Base-by-base conservation (phyloP, 2,329 filamentous ascomycete genomes). In the Claviceps africana region DNA sequence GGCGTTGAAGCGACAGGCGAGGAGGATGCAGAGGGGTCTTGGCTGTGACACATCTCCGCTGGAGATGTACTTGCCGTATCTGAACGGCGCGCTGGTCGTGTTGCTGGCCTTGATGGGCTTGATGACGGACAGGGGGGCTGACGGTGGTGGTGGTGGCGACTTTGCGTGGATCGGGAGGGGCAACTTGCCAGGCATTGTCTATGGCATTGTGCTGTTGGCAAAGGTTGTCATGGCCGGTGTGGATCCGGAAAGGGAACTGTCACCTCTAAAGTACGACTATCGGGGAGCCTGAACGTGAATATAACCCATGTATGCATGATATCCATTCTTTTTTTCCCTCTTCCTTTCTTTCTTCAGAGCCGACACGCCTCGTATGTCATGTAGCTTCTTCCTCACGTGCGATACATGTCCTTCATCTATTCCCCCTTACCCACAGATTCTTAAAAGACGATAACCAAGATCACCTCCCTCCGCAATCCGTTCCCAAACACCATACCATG, bases 201-300 rank as follows among this genome's bases (percentile, higher is more conserved):
- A 86, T 59, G 72, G 58, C 0, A 71, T 85, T 21, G 73, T 82
- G 6, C 59, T 88, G 53, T 65, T 77, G 47, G 79, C 79, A 31
- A 82, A 88, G 66, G 67, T 78, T 50, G 72, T 85, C 61, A 82
- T 89, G 76, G 75, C 76, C 3, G 74, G 80, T 47, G 77, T 89
- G 9, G 83, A 89, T 67, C 77, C 86, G 5, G 81, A 79, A 61
- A 68, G 71, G 56, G 84, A 85, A 60, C 66, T 90, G 59, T 70
- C 75, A 48, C 70, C 67, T 51, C 69, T 87, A 60, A 78, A 70
- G 63, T 86, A 87, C 67, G 72, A 75, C 51, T 84, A 80, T 61
- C 87, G 84, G 61, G 83, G 83, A 3, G 83, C 82, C 43, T 85
- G 59, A 62, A 3, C 3, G 10, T 11, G 28, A 17, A 25, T 44